Percentiles rank a stretch among this genome's conserved stretches.
These are phyloP conservation scores for Byssochlamys sp. DNA, from an alignment of 2,329 filamentous ascomycete species.

Conservation along the genomic window DNA sequence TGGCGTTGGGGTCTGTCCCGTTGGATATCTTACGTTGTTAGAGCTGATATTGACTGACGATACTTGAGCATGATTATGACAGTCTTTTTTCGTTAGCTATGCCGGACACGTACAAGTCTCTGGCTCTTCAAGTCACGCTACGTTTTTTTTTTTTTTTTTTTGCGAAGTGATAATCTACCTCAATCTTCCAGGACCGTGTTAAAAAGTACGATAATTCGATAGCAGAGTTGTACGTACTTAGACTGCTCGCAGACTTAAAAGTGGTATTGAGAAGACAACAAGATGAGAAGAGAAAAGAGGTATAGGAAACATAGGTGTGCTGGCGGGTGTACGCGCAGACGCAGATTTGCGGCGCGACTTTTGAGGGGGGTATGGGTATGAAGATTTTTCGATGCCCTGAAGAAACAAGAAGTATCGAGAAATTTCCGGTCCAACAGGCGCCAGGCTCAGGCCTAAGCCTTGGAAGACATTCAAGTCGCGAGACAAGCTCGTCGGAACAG, in stretches of 20 bases:
- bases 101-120: too few species aligned
- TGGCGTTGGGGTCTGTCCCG: not conserved
- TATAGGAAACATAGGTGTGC: not conserved
- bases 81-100: too few species aligned
- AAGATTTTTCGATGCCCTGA: not conserved
- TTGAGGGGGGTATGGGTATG: not conserved
- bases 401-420: not conserved
- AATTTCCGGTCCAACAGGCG: not conserved
- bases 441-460: not conserved
- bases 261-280: not conserved
- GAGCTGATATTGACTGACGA: not conserved
- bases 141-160: too few species aligned
- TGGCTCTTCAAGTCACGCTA: not conserved
- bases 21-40: not conserved
- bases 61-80: not conserved
- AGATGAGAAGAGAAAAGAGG: constrained; percentile 1
- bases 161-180: not conserved
- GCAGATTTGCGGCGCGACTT: not conserved
- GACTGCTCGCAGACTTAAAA: not conserved
- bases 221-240: not conserved
- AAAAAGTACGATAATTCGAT: not conserved
- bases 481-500: not conserved
- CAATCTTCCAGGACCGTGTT: not conserved
- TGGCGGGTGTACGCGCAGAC: not conserved
- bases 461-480: not conserved